A percentile compares a stretch with the other conserved stretches of the same genome.
Conservation (phyloP, 345 rosid genomes). For the Sonneratia alba region DNA sequence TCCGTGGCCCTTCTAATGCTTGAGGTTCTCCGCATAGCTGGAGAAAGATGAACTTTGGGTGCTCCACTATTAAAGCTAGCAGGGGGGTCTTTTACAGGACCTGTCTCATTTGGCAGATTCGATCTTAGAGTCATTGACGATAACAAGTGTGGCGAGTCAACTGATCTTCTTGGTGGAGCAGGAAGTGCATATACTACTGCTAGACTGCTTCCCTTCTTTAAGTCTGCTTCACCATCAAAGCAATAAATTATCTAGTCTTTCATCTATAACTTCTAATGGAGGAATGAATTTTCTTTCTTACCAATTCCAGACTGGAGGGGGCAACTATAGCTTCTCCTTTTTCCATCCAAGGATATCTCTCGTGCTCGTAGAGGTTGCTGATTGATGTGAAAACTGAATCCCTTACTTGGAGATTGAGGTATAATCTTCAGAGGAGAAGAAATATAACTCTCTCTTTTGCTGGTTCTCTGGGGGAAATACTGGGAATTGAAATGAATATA, state of each 20-base stretch:
- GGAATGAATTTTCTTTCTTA: conserved; percentile 6
- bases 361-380: conserved; percentile 8
- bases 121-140: conserved; percentile 2
- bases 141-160: conserved; percentile 8
- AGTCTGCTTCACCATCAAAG: conserved; percentile 9
- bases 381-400: background rate
- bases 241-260: background rate
- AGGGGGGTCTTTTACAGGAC: conserved; percentile 10
- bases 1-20: conserved; percentile 26
- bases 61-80: conserved; percentile 4
- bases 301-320: conserved; percentile 12
- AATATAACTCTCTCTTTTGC: conserved; percentile 2
- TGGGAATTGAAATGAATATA: conserved; percentile 17
- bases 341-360: conserved; percentile 4
- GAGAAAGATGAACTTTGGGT: conserved; percentile 2
- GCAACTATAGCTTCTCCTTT: conserved; percentile 13
- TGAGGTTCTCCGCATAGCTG: conserved; percentile 11
- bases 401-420: background rate
- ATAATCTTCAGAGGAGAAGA: conserved; percentile 9
- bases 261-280: background rate
- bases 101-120: conserved; percentile 1
- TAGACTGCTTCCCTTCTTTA: background rate
- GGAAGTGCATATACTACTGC: background rate
- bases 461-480: conserved; percentile 8
- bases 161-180: conserved; percentile 18